Evolutionary conservation across 2,329 filamentous ascomycete species (phyloP), one percentile per base, ranked within the genome.

Genomic region (Diaporthe sp.): DNA sequence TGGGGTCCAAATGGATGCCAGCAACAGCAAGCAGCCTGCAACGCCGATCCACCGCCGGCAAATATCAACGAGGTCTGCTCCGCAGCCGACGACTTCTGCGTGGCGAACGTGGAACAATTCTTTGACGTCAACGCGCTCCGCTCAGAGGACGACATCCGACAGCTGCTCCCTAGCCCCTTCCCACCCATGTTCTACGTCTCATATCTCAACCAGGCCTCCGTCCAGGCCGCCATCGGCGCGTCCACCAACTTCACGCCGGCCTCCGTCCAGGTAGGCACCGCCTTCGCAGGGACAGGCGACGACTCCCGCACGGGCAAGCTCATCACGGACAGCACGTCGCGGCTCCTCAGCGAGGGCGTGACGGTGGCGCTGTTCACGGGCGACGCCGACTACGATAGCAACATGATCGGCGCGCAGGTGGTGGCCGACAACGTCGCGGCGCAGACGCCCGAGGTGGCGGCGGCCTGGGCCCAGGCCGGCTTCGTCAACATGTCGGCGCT

Each of bases 401-500:
- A 87, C 73, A 79, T 77, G 88, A 82, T 87, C 56, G 85, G 86
- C 22, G 87, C 86, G 37, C 86, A 90, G 75, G 25, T 51, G 13
- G 61, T 66, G 10, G 79, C 82, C 19, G 83, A 86, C 44, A 86
- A 85, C 65, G 79, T 88, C 15, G 81, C 82, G 1, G 94, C 94
- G 80, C 83, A 1, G 61, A 66, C 61, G 27, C 61, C 61, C 19
- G 61, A 66, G 44, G 30, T 66, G 7, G 61, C 61, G 17, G 51
- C 86, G 3, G 80, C 84, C 1, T 88, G 91, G 1, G 91, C 90
- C 1, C 93, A 93, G 78, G 86, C 88, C 1, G 79, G 81, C 22
- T 94, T 94, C 81, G 84, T 85, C 1, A 94, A 94, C 79, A 87
- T 89, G 0, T 87, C 90, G 6, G 87, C 94, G 71, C 83, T 88